Base-by-base conservation (phyloP, 305 asterid species). In the Fraxinus baroniana region DNA sequence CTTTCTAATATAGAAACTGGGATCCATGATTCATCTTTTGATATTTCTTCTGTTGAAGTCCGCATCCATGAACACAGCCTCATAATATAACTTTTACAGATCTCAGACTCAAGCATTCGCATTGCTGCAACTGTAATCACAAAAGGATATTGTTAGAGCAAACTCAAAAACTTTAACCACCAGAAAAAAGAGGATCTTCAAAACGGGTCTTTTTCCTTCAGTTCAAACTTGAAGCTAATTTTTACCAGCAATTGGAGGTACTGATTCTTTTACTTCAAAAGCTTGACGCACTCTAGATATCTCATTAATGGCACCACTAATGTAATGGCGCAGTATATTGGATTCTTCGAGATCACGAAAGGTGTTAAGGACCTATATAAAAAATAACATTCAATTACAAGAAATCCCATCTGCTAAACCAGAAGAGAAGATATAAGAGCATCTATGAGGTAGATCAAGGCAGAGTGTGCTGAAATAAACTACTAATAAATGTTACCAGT, bases 61-160 rank as follows among this genome's bases (percentile, higher is more conserved):
- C 96, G 94, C 98, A 96, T 96, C 99, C 99, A 96, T 64, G 98
- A 91, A 89, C 99, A 93, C 64, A 96, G 94, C 93, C 98, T 92
- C 83, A 88, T 79, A 87, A 93, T 91, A 87, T 93, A 96, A 85
- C 92, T 87, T 86, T 92, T 96, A 64, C 98, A 93, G 81, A 92
- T 88, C 90, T 96, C 97, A 77, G 91, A 92, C 86, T 93, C 98
- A 84, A 94, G 98, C 35, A 89, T 76, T 85, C 96, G 91, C 91
- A 96, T 82, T 81, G 90, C 94, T 80, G 93, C 79, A 84, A 93
- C 99, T 96, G 98, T 89, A 86, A 81, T 46, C 55, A 85, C 37
- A 76, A 84, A 80, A 68, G 52, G 66, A 41, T 30, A 82, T 36
- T 32, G 71, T 84, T 55, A 83, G 81, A 83, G 81, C 74, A 77